These are phyloP conservation scores for Cryphonectria radicalis DNA, from an alignment of 2,329 filamentous ascomycete species.

Conservation along the genomic window DNA sequence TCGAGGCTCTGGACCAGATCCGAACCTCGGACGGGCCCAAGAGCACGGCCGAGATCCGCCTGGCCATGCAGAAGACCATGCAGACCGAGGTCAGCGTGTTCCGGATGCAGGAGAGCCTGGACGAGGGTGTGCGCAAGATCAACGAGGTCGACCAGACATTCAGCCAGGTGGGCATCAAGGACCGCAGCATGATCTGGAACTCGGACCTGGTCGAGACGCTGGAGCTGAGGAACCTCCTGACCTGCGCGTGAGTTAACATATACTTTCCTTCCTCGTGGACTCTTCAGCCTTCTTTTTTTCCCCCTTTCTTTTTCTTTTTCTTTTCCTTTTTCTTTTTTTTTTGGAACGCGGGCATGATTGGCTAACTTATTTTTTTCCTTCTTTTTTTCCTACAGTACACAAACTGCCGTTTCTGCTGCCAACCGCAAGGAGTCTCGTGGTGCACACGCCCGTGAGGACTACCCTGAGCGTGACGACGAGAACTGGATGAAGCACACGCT, in stretches of 20 bases:
- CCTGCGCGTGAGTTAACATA: slow-evolving; percentile 80
- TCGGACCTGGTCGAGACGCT: slow-evolving; percentile 95
- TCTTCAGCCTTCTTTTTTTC: not conserved
- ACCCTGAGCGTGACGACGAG: slow-evolving; percentile 89
- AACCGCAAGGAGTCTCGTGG: slow-evolving; percentile 97
- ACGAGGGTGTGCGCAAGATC: slow-evolving; percentile 91
- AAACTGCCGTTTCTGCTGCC: slow-evolving; percentile 89
- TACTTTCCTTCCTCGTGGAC: not conserved
- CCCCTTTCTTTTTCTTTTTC: not conserved
- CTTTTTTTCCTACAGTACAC: slow-evolving; percentile 58
- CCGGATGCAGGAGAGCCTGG: slow-evolving; percentile 90
- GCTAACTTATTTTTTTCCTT: not conserved
- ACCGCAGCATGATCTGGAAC: slow-evolving; percentile 99
- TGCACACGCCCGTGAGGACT: slow-evolving; percentile 96
- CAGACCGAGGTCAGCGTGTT: slow-evolving; percentile 97
- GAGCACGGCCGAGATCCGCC: slow-evolving; percentile 85
- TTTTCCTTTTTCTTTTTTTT: not conserved
- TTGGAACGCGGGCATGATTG: too few relatives aligned
- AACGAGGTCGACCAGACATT: slow-evolving; percentile 80
- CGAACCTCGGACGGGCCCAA: slow-evolving; percentile 84
- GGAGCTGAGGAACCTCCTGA: slow-evolving; percentile 92
- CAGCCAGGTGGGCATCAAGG: slow-evolving; percentile 88
- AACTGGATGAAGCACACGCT: slow-evolving; percentile 99
- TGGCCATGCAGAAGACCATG: slow-evolving; percentile 97
- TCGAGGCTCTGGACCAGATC: slow-evolving; percentile 82